Evolutionary conservation across 495 filamentous ascomycete species (phyloP).

Genomic region (Penicillium coprophilum): DNA sequence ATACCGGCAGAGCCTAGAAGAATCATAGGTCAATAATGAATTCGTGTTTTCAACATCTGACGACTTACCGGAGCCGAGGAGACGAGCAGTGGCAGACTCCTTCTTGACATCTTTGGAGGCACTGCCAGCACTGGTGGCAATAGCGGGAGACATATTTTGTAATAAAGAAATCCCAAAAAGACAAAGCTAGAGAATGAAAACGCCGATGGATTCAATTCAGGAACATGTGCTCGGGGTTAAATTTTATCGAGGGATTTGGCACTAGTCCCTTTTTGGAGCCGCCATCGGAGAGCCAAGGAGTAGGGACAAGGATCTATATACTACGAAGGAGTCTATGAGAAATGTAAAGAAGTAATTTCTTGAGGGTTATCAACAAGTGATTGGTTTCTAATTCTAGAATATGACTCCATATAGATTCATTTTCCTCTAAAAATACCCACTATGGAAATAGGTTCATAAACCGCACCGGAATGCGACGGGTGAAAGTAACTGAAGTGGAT

Average conservation of each 20-base stretch:
- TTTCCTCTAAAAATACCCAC: not conserved
- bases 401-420: not conserved
- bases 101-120: constrained; percentile 70
- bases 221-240: constrained; percentile 25
- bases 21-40: constrained; percentile 21
- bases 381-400: too few relatives aligned
- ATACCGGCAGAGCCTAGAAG: constrained; percentile 84
- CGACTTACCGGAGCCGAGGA: constrained; percentile 83
- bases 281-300: constrained; percentile 21
- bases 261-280: constrained; percentile 34
- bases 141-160: constrained; percentile 52
- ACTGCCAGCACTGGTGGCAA: constrained; percentile 47
- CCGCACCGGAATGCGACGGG: not conserved
- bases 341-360: too few relatives aligned
- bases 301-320: not conserved
- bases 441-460: not conserved
- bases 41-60: constrained; percentile 1
- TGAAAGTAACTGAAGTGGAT: not conserved
- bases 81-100: constrained; percentile 82
- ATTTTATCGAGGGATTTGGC: constrained; percentile 27
- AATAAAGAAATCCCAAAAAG: constrained; percentile 15
- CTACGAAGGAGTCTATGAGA: too few relatives aligned
- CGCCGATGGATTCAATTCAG: constrained; percentile 20
- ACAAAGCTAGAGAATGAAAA: constrained; percentile 16
- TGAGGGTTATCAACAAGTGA: too few relatives aligned